Evolutionary conservation across 2,329 filamentous ascomycete species (phyloP), one percentile per base, ranked within the genome.

Genomic region (Penicillium sp.): DNA sequence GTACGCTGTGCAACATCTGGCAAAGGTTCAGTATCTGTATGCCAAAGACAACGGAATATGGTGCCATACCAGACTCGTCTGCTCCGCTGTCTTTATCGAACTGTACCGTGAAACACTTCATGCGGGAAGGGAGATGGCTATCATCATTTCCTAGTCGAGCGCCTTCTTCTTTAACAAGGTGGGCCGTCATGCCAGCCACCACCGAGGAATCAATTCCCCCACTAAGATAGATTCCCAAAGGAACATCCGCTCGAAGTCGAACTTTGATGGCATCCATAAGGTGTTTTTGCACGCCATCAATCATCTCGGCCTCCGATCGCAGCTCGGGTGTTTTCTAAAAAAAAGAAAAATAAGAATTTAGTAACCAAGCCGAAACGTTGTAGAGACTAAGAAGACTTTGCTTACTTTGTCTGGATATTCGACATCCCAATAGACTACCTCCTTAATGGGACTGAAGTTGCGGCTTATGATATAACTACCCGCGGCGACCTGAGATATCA

Each of bases 151-250:
- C 80, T n/a, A 83, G 67, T 31, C 72, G 68, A 19, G 75, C 68
- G n/a, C 77, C 74, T 46, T 40, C 37, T 24, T 80, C 71, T 36
- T 75, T 71, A n/a, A 78, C 73, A 1, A 85, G 72, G 55, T 84
- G 73, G 1, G 77, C 78, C 2, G 80, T 77, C 61, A 86, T 84
- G 3, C 83, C 83, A 7, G 83, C 83, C 19, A 86, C 68, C 1
- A 77, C 74, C 0, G 82, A 85, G 0, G 81, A 84, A 63, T 86
- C 83, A 45, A 86, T 77, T 1, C 83, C 84, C 4, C 84, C 83
- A 19, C 76, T 81, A 0, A 86, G 70, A 52, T 83, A 85, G 48
- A 86, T 71, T 2, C 81, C 83, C 3, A 86, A 73, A 0, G 81
- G 81, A 0, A 85, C 83, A 63, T 86, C 83, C 1, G 83, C 83